phyloP scores from a whole-genome alignment of 495 filamentous ascomycete species.

The Aspergillus ellipticus region DNA sequence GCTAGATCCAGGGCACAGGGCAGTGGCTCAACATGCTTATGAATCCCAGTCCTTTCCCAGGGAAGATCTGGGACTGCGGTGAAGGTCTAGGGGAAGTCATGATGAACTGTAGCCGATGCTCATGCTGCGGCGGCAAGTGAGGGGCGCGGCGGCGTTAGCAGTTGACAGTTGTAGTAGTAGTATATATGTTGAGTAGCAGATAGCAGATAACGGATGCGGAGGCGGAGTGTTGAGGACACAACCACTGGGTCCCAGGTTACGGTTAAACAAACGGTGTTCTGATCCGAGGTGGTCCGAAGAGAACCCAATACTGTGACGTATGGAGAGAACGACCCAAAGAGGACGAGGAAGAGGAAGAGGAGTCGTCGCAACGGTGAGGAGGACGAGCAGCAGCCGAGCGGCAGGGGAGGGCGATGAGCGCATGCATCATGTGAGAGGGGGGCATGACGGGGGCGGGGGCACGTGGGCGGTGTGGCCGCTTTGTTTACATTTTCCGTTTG shows the following conservation, averaged over 20 bases:
- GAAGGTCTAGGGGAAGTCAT: conserved; percentile 46
- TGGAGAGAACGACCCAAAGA: neutral
- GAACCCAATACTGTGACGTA: neutral
- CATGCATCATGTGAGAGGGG: conserved; percentile 35
- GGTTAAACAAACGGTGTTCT: too few relatives aligned
- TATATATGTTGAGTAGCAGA: neutral
- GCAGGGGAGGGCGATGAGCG: conserved; percentile 7
- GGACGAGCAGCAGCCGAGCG: conserved; percentile 2
- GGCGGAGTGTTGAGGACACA: neutral
- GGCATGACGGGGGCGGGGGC: conserved; percentile 21
- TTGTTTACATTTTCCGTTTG: conserved; percentile 47
- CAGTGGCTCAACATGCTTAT: conserved; percentile 52
- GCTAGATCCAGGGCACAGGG: conserved; percentile 10
- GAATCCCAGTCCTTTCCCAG: conserved; percentile 73
- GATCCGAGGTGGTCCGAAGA: neutral
- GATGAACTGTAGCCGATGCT: conserved; percentile 18
- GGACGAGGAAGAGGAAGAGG: conserved; percentile 9
- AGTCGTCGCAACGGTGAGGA: neutral
- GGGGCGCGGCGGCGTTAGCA: conserved; percentile 4
- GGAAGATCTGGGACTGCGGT: conserved; percentile 64
- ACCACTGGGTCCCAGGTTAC: neutral
- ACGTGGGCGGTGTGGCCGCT: conserved; percentile 18
- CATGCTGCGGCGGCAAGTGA: conserved; percentile 13
- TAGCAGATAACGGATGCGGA: neutral
- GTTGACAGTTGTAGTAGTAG: neutral